Evolutionary conservation across 345 rosid genomes (phyloP), one percentile per base, ranked within the genome.

Genomic region (Bruguiera gymnorhiza): DNA sequence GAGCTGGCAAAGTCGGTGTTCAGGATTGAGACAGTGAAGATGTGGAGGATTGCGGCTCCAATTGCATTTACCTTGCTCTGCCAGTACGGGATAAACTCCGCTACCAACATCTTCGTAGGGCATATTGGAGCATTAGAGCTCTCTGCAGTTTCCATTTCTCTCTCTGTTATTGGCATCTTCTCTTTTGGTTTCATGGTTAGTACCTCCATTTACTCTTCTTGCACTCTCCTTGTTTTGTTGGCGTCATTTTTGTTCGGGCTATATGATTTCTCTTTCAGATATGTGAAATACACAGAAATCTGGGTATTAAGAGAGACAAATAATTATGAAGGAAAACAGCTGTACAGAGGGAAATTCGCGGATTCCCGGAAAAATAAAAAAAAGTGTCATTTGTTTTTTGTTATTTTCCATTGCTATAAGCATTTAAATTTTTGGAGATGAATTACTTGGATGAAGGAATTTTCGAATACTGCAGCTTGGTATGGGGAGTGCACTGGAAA

Each of bases 401-500:
- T 27, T 10, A 21, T 1, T 27, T 56, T 56, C 24, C 23, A 8
- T 10, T 56, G 29, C 5, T 24, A 5, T 56, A 24, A 56, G 29
- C 24, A 10, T 56, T 21, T 23, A 9, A 8, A 21, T 8, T 13
- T 20, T 56, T 24, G 16, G 30, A 56, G 11, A 56, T 56, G 30
- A 23, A 56, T 24, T 6, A 24, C 2, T 56, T 13, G 50, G 50
- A 43, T 43, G 50, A 43, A 43, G 18, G 19, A 43, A 11, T 43
- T 43, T 43, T 56, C 30, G 3, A 27, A 23, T 56, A 56, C 30
- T 80, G 86, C 71, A 92, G 97, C 89, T 90, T 56, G 98, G 98
- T 1, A 87, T 87, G 98, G 98, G 92, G 67, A 93, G 98, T 81
- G 98, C 96, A 32, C 83, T 90, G 27, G 97, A 93, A 73, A 93